Evolutionary conservation across 345 rosid genomes (phyloP).

Genomic region (Microcos paniculata): DNA sequence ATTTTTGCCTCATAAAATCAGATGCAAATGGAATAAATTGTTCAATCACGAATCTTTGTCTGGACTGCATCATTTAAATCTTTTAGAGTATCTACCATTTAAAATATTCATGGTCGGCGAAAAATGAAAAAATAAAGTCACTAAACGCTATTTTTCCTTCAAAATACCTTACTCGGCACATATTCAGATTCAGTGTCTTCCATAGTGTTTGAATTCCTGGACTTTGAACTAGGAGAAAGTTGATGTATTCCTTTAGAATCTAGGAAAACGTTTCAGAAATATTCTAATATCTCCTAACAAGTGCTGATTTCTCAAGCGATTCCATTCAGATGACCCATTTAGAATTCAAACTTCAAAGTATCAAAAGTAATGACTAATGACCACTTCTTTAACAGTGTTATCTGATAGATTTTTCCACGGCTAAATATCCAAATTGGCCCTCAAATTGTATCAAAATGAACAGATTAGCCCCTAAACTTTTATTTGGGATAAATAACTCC

Average conservation of each 20-base stretch:
- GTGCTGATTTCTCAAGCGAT: not conserved
- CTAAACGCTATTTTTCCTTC: not conserved
- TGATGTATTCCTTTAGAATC: not conserved
- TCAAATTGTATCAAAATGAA: too few relatives aligned
- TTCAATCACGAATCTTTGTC: constrained; percentile 7
- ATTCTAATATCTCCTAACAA: not conserved
- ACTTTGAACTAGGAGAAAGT: too few relatives aligned
- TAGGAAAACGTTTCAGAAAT: not conserved
- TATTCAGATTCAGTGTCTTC: constrained; percentile 7
- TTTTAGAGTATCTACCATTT: not conserved
- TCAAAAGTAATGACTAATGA: not conserved
- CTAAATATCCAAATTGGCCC: too few relatives aligned
- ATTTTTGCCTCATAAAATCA: not conserved
- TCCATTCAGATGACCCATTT: constrained; percentile 3
- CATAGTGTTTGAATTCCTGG: not conserved
- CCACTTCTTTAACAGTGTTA: not conserved
- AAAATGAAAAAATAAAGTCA: not conserved
- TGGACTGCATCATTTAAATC: constrained; percentile 3
- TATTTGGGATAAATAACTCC: too few relatives aligned
- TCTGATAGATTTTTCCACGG: not conserved
- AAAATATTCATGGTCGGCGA: constrained; percentile 8
- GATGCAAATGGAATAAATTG: not conserved
- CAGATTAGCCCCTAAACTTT: too few relatives aligned
- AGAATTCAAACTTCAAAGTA: not conserved
- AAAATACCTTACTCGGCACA: not conserved